A percentile compares a stretch with the other conserved stretches of the same genome.
phyloP scores from a whole-genome alignment of 73 alveolate genomes.

The Paramecium sexaurelia region DNA sequence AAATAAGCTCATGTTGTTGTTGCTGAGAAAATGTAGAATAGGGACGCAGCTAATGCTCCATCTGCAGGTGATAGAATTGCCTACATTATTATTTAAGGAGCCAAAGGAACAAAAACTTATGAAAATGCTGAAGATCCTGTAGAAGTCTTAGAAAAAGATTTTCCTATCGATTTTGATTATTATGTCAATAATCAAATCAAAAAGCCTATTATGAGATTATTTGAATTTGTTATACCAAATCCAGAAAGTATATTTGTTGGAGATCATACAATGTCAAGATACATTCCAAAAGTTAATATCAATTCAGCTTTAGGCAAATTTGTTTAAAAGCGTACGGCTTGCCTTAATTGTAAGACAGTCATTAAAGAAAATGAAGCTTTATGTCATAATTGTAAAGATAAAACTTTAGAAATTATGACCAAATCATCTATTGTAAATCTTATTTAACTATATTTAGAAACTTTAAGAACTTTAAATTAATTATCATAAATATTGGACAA shows the following conservation, averaged over 20 bases:
- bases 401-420: conserved; percentile 67
- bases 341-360: conserved; percentile 90
- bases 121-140: conserved; percentile 99
- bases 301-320: conserved; percentile 88
- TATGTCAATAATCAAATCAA: conserved; percentile 97
- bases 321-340: conserved; percentile 80
- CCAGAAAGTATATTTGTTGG: conserved; percentile 90
- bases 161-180: conserved; percentile 97
- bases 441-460: conserved; percentile 83
- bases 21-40: conserved; percentile 98
- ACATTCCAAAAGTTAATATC: conserved; percentile 85
- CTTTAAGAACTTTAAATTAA: conserved; percentile 78
- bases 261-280: conserved; percentile 97
- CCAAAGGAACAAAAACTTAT: conserved; percentile 93
- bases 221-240: conserved; percentile 89
- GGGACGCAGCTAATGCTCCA: conserved; percentile 81
- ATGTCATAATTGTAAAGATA: conserved; percentile 87
- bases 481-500: conserved; percentile 86
- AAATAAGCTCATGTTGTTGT: conserved; percentile 99
- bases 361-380: conserved; percentile 85
- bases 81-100: conserved; percentile 95
- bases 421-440: conserved; percentile 86
- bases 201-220: conserved; percentile 95
- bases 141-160: conserved; percentile 96
- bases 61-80: conserved; percentile 98